Conservation (phyloP, 1,284 basidiomycete species). For the Farysia itapuensis region DNA sequence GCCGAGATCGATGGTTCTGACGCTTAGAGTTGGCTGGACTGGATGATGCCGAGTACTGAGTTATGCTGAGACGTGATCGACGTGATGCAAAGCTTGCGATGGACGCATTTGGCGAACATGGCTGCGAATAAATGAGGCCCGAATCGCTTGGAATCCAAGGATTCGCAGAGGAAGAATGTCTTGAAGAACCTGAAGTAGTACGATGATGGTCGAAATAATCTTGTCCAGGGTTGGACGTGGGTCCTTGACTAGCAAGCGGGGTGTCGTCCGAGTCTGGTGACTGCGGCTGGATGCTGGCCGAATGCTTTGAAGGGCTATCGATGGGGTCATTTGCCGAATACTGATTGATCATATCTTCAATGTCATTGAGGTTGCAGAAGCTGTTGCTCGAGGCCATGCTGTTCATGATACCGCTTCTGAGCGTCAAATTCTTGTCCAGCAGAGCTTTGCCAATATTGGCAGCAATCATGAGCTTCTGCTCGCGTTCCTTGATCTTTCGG, state of each 20-base stretch:
- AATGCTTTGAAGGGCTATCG: slow-evolving; percentile 44
- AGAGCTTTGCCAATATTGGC: slow-evolving; percentile 52
- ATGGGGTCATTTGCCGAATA: slow-evolving; percentile 3
- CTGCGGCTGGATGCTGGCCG: slow-evolving; percentile 13
- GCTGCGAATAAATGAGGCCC: slow-evolving; percentile 24
- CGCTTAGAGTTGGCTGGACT: background rate
- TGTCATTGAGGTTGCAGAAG: slow-evolving; percentile 18
- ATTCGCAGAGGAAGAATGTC: background rate
- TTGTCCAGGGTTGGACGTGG: background rate
- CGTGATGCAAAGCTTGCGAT: slow-evolving; percentile 21
- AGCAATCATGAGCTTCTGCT: slow-evolving; percentile 46
- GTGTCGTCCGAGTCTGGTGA: slow-evolving; percentile 13
- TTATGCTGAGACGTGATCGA: background rate
- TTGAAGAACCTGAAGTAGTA: background rate
- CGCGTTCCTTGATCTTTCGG: slow-evolving; percentile 46
- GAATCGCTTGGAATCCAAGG: slow-evolving; percentile 22
- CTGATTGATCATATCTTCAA: slow-evolving; percentile 21
- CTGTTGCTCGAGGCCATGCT: slow-evolving; percentile 31
- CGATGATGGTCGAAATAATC: slow-evolving; percentile 17
- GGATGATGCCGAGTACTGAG: no score
- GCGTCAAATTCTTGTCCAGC: slow-evolving; percentile 49
- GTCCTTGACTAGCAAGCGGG: slow-evolving; percentile 5
- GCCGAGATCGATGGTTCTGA: slow-evolving; percentile 11
- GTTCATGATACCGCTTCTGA: slow-evolving; percentile 38
- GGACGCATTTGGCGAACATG: slow-evolving; percentile 30